Evolutionary conservation across 2,329 filamentous ascomycete genomes (phyloP).

Genomic region (Penicillium italicum): DNA sequence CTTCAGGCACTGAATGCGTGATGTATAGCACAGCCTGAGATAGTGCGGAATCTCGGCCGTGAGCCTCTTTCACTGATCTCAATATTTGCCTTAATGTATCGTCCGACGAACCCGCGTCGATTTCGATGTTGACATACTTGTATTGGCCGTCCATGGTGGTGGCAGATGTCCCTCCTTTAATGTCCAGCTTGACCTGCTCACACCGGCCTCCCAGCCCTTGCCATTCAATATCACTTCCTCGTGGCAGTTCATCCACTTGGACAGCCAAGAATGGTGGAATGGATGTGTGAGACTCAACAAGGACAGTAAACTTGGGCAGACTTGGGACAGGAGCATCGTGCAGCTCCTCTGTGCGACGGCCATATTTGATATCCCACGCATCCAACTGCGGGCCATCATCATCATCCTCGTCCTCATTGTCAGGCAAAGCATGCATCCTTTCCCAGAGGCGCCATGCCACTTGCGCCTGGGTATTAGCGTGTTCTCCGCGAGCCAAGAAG

Average conservation of each 20-base stretch:
- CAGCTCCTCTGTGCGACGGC: conserved; percentile 48
- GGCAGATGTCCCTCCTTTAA: conserved; percentile 17
- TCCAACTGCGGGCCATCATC: conserved; percentile 50
- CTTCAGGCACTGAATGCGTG: conserved; percentile 22
- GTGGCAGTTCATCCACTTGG: conserved; percentile 73
- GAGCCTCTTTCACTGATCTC: conserved; percentile 21
- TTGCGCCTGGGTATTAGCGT: conserved; percentile 34
- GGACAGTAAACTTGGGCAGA: conserved; percentile 29
- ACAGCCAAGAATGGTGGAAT: conserved; percentile 69
- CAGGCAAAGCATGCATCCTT: conserved; percentile 29
- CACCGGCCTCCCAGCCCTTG: conserved; percentile 61
- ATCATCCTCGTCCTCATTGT: conserved; percentile 33
- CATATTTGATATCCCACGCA: conserved; percentile 55
- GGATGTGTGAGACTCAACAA: conserved; percentile 21
- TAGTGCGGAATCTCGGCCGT: conserved; percentile 11
- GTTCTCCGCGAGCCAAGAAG: conserved; percentile 57
- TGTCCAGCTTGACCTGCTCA: conserved; percentile 25
- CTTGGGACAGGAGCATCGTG: conserved; percentile 22
- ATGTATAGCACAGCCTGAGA: conserved; percentile 39
- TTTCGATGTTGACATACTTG: conserved; percentile 32
- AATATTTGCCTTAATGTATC: conserved; percentile 24
- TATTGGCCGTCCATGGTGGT: conserved; percentile 24
- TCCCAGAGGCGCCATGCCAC: conserved; percentile 48
- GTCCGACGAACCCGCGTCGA: conserved; percentile 19
- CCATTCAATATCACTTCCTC: conserved; percentile 77